Conservation (phyloP, 2,329 filamentous ascomycete genomes). For the Colletotrichum agaves region DNA sequence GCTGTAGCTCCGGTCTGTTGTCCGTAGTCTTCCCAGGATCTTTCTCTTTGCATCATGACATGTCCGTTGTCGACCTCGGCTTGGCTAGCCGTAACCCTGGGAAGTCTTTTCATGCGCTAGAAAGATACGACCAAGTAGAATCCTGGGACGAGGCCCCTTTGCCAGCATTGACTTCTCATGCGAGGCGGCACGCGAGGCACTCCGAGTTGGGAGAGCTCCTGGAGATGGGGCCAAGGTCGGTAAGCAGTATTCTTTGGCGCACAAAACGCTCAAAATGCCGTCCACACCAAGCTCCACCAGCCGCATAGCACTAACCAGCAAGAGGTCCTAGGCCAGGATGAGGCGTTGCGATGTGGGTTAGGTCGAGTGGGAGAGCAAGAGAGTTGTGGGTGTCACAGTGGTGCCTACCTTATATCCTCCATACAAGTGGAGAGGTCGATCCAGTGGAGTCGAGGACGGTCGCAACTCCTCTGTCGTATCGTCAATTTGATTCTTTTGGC, state of each 20-base stretch:
- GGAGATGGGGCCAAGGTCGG: background rate
- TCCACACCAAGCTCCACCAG: constrained; percentile 8
- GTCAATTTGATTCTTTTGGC: constrained; percentile 26
- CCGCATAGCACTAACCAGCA: constrained; percentile 14
- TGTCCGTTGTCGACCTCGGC: constrained; percentile 14
- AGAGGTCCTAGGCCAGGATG: constrained; percentile 3
- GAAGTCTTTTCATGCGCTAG: background rate
- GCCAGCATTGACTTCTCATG: constrained; percentile 27
- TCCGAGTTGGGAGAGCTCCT: background rate
- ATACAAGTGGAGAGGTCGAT: constrained; percentile 33
- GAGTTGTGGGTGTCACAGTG: constrained; percentile 10
- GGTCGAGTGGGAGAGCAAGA: constrained; percentile 14
- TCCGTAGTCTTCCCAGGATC: constrained; percentile 11
- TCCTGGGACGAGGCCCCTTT: constrained; percentile 8
- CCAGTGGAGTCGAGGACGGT: constrained; percentile 26
- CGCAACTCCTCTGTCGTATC: constrained; percentile 30
- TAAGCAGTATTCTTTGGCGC: constrained; percentile 16
- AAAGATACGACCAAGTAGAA: constrained; percentile 4
- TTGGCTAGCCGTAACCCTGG: constrained; percentile 2
- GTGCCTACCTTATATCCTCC: constrained; percentile 24
- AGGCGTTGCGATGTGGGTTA: constrained; percentile 23
- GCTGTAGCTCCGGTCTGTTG: constrained; percentile 3
- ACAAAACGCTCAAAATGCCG: constrained; percentile 18
- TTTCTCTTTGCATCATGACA: background rate
- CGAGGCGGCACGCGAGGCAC: constrained; percentile 9